phyloP scores from a whole-genome alignment of 2,329 filamentous ascomycete species.

The Sporothrix schenckii region DNA sequence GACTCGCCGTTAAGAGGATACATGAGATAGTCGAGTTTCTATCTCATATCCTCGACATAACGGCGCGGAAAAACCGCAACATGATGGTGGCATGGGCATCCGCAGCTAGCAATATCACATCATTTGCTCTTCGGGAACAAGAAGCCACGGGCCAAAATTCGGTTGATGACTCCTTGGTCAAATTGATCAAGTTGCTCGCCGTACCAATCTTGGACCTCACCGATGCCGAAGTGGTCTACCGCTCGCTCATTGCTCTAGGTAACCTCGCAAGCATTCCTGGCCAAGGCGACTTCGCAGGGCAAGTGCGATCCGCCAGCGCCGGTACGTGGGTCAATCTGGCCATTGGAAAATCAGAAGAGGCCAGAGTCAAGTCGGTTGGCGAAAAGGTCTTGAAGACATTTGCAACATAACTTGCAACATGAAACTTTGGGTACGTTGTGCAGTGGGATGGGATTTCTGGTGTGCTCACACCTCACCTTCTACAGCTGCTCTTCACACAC shows the following conservation, averaged over 20 bases:
- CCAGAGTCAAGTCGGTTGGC: slow-evolving; percentile 47
- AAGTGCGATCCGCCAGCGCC: slow-evolving; percentile 40
- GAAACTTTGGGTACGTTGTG: not conserved
- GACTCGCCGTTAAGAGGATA: slow-evolving; percentile 60
- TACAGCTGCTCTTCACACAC: too few relatives aligned
- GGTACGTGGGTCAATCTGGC: slow-evolving; percentile 45
- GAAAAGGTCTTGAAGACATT: slow-evolving; percentile 30
- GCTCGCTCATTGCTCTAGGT: slow-evolving; percentile 78
- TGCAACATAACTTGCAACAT: slow-evolving; percentile 20
- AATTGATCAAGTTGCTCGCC: slow-evolving; percentile 58
- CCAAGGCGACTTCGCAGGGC: slow-evolving; percentile 50
- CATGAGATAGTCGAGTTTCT: slow-evolving; percentile 66
- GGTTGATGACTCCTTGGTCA: slow-evolving; percentile 50
- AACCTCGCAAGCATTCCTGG: slow-evolving; percentile 57
- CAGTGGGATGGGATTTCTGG: not conserved
- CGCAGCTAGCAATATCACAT: slow-evolving; percentile 80
- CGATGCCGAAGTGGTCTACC: slow-evolving; percentile 82
- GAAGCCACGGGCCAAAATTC: slow-evolving; percentile 48
- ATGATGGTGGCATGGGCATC: slow-evolving; percentile 81
- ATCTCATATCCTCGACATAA: slow-evolving; percentile 61
- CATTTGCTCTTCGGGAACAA: slow-evolving; percentile 61
- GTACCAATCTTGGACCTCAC: slow-evolving; percentile 66
- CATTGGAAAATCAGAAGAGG: slow-evolving; percentile 51
- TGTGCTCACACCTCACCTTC: not conserved
- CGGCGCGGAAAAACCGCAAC: slow-evolving; percentile 70